Percentiles rank a stretch among this genome's conserved stretches.
Conservation (phyloP, 106 monocot genomes). For the Dendrobium officinale region DNA sequence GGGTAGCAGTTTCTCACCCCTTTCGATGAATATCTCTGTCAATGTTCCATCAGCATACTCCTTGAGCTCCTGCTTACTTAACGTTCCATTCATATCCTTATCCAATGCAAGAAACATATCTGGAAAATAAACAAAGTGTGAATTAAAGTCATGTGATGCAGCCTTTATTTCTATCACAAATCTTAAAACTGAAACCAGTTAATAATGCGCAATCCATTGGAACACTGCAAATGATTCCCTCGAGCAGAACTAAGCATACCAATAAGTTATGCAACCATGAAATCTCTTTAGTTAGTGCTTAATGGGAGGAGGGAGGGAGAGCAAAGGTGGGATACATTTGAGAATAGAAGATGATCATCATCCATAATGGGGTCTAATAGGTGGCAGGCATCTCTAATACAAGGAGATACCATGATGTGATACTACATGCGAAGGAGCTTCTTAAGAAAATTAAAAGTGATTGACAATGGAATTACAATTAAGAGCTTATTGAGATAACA, state of each 20-base stretch:
- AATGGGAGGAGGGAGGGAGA: not conserved
- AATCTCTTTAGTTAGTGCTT: not conserved
- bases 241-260: not conserved
- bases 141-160: not conserved
- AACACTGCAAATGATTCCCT: not conserved
- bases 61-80: conserved; percentile 94
- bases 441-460: too few relatives aligned
- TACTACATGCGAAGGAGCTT: too few relatives aligned
- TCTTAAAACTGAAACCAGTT: not conserved
- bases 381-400: not conserved
- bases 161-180: not conserved
- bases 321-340: not conserved
- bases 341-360: not conserved
- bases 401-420: too few relatives aligned
- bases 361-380: not conserved
- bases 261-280: not conserved
- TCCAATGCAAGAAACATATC: conserved; percentile 99
- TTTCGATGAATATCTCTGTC: conserved; percentile 95
- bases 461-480: too few relatives aligned
- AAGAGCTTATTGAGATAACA: too few relatives aligned
- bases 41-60: conserved; percentile 99
- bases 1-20: conserved; percentile 45
- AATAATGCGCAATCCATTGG: not conserved
- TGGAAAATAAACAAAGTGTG: conserved; percentile 25
- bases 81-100: conserved; percentile 89